These are phyloP conservation scores for Eucalyptus lansdowneana DNA, from an alignment of 345 rosid genomes.

Conservation along the genomic window DNA sequence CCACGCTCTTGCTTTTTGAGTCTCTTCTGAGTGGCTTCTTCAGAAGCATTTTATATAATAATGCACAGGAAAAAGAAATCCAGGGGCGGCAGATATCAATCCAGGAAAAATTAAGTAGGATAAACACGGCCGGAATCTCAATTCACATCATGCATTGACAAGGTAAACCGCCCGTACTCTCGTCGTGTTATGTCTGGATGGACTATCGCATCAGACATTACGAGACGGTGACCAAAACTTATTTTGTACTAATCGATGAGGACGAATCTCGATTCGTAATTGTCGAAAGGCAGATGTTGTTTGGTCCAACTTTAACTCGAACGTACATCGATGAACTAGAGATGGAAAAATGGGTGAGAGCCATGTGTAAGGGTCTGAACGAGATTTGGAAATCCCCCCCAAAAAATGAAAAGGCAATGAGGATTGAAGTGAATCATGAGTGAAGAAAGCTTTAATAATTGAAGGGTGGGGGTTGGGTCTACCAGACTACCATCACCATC, in stretches of 20 bases:
- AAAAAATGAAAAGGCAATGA: background rate
- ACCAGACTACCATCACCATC: background rate
- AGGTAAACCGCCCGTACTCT: background rate
- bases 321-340: fast-evolving
- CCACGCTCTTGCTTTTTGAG: background rate
- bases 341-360: background rate
- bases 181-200: background rate
- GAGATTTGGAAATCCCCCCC: background rate
- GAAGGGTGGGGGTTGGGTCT: background rate
- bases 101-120: background rate
- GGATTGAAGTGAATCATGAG: background rate
- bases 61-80: background rate
- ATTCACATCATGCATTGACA: background rate
- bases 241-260: background rate
- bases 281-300: background rate
- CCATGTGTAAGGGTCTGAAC: background rate
- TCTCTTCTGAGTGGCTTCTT: background rate
- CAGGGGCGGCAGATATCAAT: background rate
- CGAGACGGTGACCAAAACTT: background rate
- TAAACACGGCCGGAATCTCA: background rate
- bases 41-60: background rate
- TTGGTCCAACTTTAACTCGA: too few species aligned
- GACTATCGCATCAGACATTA: too few species aligned
- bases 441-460: background rate
- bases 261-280: background rate